Conservation (phyloP, 1,284 basidiomycete species). For the Rhodotorula sp. region DNA sequence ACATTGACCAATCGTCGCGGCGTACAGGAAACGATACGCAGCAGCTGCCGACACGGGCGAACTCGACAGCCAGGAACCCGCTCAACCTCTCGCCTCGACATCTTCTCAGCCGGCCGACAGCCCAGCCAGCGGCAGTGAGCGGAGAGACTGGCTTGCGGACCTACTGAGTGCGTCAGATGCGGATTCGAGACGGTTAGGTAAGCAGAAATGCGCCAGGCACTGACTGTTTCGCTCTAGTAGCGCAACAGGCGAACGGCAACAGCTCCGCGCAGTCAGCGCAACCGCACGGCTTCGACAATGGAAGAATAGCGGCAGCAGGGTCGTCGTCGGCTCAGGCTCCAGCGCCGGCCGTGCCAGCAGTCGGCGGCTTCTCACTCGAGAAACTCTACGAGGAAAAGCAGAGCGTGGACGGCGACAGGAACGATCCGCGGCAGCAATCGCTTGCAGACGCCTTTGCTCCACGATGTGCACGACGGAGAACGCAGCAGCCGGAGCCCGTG, state of each 20-base stretch:
- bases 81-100: too few species aligned
- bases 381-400: conserved; percentile 8
- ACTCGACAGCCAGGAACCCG: neutral
- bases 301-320: neutral
- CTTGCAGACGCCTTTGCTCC: conserved; percentile 21
- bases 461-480: neutral
- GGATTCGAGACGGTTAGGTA: neutral
- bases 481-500: neutral
- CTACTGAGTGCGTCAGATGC: neutral
- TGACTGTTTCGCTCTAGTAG: too few species aligned
- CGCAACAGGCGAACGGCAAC: too few species aligned
- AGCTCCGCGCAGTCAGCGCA: too few species aligned
- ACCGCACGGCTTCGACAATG: too few species aligned
- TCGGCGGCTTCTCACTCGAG: conserved; percentile 20
- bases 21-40: neutral
- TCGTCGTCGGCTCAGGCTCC: neutral
- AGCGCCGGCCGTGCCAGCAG: neutral
- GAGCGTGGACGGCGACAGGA: neutral
- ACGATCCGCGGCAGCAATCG: conserved; percentile 9
- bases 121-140: too few species aligned
- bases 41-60: neutral
- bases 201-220: neutral
- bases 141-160: conserved; percentile 6
- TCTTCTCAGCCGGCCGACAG: too few species aligned
- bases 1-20: neutral